Percentiles rank a stretch among this genome's conserved stretches.
Evolutionary conservation across 768 basidiomycete genomes (phyloP).

Genomic region (Auriscalpium microsporum): DNA sequence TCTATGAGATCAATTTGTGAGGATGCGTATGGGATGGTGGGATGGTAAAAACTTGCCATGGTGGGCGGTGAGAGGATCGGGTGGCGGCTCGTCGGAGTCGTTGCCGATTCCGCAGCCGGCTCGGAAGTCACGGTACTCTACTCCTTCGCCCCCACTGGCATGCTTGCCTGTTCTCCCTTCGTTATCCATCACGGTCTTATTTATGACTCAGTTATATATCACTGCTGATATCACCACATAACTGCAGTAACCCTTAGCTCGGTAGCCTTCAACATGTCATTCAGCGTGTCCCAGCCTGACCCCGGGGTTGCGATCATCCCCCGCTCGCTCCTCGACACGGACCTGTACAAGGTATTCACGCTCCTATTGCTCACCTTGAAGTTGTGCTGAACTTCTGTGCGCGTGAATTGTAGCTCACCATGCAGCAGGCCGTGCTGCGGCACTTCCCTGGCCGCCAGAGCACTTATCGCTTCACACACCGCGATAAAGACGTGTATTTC

Average conservation of each 20-base stretch:
- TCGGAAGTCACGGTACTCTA: too few species aligned
- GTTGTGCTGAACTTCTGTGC: not conserved
- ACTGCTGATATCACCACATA: too few species aligned
- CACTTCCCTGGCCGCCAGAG: constrained; percentile 68
- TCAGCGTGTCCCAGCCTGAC: constrained; percentile 2
- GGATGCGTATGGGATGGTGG: constrained; percentile 5
- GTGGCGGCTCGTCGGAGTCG: not conserved
- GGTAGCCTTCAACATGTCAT: too few species aligned
- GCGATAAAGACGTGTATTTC: constrained; percentile 57
- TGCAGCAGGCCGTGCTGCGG: constrained; percentile 86
- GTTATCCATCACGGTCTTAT: too few species aligned
- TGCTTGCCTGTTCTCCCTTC: too few species aligned
- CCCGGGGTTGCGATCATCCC: constrained; percentile 15
- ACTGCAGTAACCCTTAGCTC: too few species aligned
- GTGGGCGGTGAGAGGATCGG: not conserved
- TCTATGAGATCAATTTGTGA: constrained; percentile 21
- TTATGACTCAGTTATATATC: too few species aligned
- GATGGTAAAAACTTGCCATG: not conserved
- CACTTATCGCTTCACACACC: constrained; percentile 76
- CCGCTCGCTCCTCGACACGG: constrained; percentile 78
- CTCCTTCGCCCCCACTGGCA: too few species aligned
- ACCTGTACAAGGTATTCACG: constrained; percentile 79
- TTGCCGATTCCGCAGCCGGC: too few species aligned
- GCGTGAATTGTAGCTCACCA: constrained; percentile 55
- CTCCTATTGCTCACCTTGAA: not conserved